Evolutionary conservation across 1,284 basidiomycete genomes (phyloP).

Genomic region (Pseudozyma thailandica): DNA sequence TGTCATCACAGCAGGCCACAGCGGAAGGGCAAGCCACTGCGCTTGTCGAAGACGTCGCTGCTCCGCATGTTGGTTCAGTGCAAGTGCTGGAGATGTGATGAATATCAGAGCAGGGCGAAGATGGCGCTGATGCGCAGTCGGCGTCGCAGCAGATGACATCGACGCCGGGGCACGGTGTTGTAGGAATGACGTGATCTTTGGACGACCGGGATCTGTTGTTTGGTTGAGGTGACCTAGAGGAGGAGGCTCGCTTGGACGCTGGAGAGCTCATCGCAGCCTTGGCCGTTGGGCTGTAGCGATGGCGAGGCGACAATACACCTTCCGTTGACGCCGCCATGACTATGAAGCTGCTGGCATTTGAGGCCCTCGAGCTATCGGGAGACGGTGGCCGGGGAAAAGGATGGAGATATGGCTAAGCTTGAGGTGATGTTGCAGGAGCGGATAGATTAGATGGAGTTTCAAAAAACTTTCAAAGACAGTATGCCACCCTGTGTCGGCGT

Average conservation of each 20-base stretch:
- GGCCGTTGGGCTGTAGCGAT: neutral
- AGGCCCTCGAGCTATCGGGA: neutral
- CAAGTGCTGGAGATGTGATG: slow-evolving; percentile 40
- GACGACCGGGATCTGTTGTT: neutral
- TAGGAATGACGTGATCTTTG: neutral
- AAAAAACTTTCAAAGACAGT: neutral
- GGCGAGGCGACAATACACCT: slow-evolving; percentile 21
- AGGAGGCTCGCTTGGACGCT: neutral
- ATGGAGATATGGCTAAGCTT: neutral
- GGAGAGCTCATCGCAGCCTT: neutral
- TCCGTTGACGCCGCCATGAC: slow-evolving; percentile 28
- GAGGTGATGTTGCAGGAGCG: neutral
- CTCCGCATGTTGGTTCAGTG: slow-evolving; percentile 31
- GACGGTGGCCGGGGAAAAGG: neutral
- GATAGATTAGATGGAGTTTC: neutral
- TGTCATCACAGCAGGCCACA: slow-evolving; percentile 28
- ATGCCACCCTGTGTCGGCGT: neutral
- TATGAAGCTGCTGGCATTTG: neutral
- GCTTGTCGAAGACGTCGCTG: slow-evolving; percentile 23
- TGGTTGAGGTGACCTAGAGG: slow-evolving; percentile 1
- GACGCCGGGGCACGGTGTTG: slow-evolving; percentile 6
- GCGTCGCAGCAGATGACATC: slow-evolving; percentile 34
- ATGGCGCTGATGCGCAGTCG: slow-evolving; percentile 20
- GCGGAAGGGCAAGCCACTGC: slow-evolving; percentile 12
- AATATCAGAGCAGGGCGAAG: slow-evolving; percentile 36